Percentiles rank a stretch among this genome's conserved stretches.
Evolutionary conservation across 1,284 basidiomycete genomes (phyloP).

Genomic region (Takashimella tepidaria): DNA sequence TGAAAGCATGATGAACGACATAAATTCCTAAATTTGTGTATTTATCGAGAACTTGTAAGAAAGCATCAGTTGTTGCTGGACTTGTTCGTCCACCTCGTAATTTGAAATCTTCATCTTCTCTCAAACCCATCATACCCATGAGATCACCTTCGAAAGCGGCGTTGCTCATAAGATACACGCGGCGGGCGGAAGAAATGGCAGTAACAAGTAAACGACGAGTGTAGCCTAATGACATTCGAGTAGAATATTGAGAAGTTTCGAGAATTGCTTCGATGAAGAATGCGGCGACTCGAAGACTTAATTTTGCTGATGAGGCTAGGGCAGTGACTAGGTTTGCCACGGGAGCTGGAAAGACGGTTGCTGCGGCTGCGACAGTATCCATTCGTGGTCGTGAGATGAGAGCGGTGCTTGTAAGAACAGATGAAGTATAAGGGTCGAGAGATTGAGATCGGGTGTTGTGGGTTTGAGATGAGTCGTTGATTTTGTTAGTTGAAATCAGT

Average conservation of each 20-base stretch:
- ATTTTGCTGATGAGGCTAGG: constrained; percentile 42
- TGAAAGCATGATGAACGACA: constrained; percentile 52
- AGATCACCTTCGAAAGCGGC: constrained; percentile 24
- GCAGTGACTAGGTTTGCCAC: constrained; percentile 47
- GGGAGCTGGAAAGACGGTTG: constrained; percentile 44
- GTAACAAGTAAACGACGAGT: constrained; percentile 46
- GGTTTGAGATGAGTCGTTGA: too few relatives aligned
- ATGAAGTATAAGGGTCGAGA: too few relatives aligned
- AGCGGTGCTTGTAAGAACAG: neutral
- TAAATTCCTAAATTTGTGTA: constrained; percentile 55
- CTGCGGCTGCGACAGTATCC: neutral
- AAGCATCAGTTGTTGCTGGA: constrained; percentile 29
- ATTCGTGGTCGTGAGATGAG: neutral
- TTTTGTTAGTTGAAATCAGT: too few relatives aligned
- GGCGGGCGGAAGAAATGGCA: constrained; percentile 46
- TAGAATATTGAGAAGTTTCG: constrained; percentile 39
- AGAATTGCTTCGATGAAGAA: constrained; percentile 49
- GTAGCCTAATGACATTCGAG: constrained; percentile 39
- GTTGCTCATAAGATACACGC: constrained; percentile 41
- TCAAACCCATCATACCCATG: constrained; percentile 21
- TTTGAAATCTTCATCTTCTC: constrained; percentile 12
- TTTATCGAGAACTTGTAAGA: constrained; percentile 49
- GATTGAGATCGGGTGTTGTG: too few relatives aligned
- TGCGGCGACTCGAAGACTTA: constrained; percentile 43
- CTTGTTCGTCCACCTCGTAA: neutral